Evolutionary conservation across 768 basidiomycete species (phyloP), one percentile per base, ranked within the genome.

Genomic region (Hygrophoropsis aurantiaca): DNA sequence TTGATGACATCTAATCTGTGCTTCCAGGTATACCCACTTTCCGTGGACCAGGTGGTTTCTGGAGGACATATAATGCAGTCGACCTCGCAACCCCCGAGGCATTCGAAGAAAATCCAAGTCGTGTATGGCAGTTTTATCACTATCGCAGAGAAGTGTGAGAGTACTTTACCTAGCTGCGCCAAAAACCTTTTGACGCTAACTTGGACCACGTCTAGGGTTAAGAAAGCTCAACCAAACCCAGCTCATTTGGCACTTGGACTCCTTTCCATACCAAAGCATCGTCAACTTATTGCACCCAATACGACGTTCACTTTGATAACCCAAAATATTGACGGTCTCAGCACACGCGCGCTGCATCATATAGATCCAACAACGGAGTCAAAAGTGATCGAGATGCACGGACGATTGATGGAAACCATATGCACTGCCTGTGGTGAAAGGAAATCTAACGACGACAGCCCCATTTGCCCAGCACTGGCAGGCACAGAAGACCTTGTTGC

Each of bases 101-200:
- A 1, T 85, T 83, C 59, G 38, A 50, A 2, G 51, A 64, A 18
- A 67, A 78, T 44, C 81, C 79, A 0, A 74, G 72, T 13, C 62
- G 71, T 3, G 74, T 79, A 3, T 83, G 81, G 82, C 79, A 84
- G 24, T 84, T 84, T 56, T 85, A 83, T 52, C 82, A 84, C 52
- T 77, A 79, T 47, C 67, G 82, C n/a, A 67, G 82, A 44, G 73
- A 75, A 62, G 68, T 57, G 80, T 79, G 38, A n/a, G n/a, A 57
- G 67, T 13, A 33, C 45, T 38, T 20, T 21, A 2, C 9, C 13
- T 9, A n/a, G 15, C 13, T 8, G 7, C 32, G 19, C 30, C 32
- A 24, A 30, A 43, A 21, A 18, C 30, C 19, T 20, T 18, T 15
- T 27, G 39, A 32, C 4, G 23, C 16, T 44, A 33, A 26, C 21